Percentiles rank a stretch among this genome's conserved stretches.
Conservation (phyloP, 345 rosid genomes). For the Ceriops decandra region DNA sequence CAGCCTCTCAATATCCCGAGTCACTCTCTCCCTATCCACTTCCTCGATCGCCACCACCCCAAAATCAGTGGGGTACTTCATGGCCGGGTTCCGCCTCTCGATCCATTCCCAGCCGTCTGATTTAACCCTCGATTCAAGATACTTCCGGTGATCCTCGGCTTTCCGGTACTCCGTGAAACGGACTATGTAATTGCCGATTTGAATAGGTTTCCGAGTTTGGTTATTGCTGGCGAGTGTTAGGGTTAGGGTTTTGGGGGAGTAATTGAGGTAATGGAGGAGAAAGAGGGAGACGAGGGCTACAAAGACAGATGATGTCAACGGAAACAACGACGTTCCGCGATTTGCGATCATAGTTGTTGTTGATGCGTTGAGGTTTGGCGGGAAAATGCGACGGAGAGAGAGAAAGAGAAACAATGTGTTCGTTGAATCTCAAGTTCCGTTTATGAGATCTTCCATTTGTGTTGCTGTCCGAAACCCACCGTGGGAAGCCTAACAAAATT, state of each 20-base stretch:
- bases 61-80: conserved; percentile 76
- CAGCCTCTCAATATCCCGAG: conserved; percentile 58
- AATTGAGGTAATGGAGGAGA: conserved; percentile 5
- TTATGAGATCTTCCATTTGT: too few relatives aligned
- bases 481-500: too few relatives aligned
- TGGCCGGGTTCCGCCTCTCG: conserved; percentile 71
- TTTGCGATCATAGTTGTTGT: conserved; percentile 8
- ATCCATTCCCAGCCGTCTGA: conserved; percentile 85
- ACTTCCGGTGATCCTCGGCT: conserved; percentile 50
- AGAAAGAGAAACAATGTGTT: not conserved
- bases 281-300: conserved; percentile 16
- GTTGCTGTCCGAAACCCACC: too few relatives aligned
- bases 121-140: conserved; percentile 51
- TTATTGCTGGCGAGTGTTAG: conserved; percentile 12
- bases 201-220: not conserved
- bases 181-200: conserved; percentile 51
- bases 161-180: conserved; percentile 64
- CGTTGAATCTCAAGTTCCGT: not conserved
- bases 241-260: conserved; percentile 21
- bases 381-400: conserved; percentile 10
- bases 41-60: conserved; percentile 65
- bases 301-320: conserved; percentile 11
- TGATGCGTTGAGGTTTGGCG: conserved; percentile 13
- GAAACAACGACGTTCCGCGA: not conserved
- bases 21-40: conserved; percentile 36